Base-by-base conservation (phyloP, 768 basidiomycete genomes). In the Lyophyllum decastes region DNA sequence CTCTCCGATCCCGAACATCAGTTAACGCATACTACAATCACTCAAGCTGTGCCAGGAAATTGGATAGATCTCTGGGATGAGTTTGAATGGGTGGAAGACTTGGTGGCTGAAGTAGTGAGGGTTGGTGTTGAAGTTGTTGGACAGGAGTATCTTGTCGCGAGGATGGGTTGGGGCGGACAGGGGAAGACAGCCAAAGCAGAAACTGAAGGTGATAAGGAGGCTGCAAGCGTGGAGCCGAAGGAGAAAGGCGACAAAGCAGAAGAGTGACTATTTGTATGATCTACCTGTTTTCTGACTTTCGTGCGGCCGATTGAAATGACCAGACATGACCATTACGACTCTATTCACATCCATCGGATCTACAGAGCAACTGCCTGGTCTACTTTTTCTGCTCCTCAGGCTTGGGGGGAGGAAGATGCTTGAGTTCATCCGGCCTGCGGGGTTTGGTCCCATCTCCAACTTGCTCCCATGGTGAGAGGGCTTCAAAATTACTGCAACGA, bases 71-170 rank as follows among this genome's bases (percentile, higher is more conserved):
- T 94, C 44, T 96, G 94, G 88, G 95, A 97, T 66, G 81, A 88
- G 61, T 90, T 94, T 69, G 89, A 92, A 44, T 96, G 97, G 97
- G 95, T 98, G 12, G 97, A 99, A 72, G 95, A 99, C 67, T 71
- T 90, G 38, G 83, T 98, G 59, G 95, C 95, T 4, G 96, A 98
- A 66, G 83, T 86, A 0, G 73, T 99, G 57, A 78, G 92, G 55
- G 78, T 93, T 14, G 92, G 89, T 8, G 85, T 96, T 26, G 95
- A 98, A 74, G 85, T 95, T 17, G 76, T 98, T 58, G 94, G 94
- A 2, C 95, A 98, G 73, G 93, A 96, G 66, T 95, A 95, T 66
- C 78, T 95, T 14, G 90, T 88, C 41, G 80, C 84, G 33, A 77
- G 94, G 57, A 95, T 95, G 94, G 87, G 92, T 1, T 94, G 92